These are phyloP conservation scores for Fusarium tjaetaba DNA, from an alignment of 2,329 filamentous ascomycete genomes.

Conservation along the genomic window DNA sequence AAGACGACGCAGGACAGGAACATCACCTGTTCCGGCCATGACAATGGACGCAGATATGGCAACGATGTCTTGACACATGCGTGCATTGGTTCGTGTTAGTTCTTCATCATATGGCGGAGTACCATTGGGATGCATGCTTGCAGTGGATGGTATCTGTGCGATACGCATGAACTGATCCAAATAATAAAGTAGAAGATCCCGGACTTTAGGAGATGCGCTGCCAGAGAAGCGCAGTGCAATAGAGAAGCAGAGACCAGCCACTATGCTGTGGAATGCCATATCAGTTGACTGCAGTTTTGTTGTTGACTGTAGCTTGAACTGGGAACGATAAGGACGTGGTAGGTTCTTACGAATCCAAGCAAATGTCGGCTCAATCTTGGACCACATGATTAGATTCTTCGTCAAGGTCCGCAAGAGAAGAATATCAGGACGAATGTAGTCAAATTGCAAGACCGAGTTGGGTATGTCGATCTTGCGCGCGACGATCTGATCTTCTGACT, in stretches of 20 bases:
- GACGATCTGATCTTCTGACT: constrained; percentile 87
- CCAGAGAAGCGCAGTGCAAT: constrained; percentile 80
- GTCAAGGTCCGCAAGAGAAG: constrained; percentile 90
- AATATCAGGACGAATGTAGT: constrained; percentile 93
- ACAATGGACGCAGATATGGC: constrained; percentile 85
- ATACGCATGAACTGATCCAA: constrained; percentile 88
- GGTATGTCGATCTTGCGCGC: constrained; percentile 94
- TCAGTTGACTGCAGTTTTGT: constrained; percentile 79
- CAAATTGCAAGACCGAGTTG: constrained; percentile 88
- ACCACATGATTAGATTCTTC: constrained; percentile 94
- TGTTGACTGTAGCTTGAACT: constrained; percentile 68
- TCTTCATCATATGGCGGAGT: constrained; percentile 79
- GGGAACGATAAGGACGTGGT: constrained; percentile 72
- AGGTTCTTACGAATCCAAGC: constrained; percentile 81
- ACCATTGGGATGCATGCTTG: constrained; percentile 43
- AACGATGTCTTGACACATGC: constrained; percentile 90
- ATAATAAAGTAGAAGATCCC: constrained; percentile 84
- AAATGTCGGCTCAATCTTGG: constrained; percentile 76
- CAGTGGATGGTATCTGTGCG: constrained; percentile 63
- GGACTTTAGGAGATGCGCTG: constrained; percentile 73
- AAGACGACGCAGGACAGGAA: constrained; percentile 84
- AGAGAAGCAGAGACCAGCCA: constrained; percentile 87
- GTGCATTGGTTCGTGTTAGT: constrained; percentile 81
- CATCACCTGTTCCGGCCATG: constrained; percentile 95
- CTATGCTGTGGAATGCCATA: constrained; percentile 90